phyloP scores from a whole-genome alignment of 108 stramenopile genomes.

The Discostella pseudostelligera region DNA sequence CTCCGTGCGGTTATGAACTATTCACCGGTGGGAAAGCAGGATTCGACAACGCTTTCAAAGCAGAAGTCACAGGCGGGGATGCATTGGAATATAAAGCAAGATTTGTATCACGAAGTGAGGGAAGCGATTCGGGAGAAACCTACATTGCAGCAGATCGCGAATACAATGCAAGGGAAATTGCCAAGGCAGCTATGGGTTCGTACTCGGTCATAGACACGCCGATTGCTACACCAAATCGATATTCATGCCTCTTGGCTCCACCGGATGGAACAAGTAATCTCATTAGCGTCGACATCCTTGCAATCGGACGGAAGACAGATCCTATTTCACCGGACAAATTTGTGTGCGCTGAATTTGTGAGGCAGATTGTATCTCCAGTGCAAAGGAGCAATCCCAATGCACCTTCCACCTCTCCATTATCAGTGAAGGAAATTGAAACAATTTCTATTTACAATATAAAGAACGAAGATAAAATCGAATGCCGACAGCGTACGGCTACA shows the following conservation, averaged over 20 bases:
- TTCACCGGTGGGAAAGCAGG: slow-evolving; percentile 73
- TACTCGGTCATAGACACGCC: slow-evolving; percentile 71
- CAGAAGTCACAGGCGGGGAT: slow-evolving; percentile 48
- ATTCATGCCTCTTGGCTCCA: slow-evolving; percentile 72
- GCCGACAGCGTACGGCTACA: slow-evolving; percentile 73
- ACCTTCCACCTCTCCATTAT: slow-evolving; percentile 24
- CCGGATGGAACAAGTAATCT: slow-evolving; percentile 37
- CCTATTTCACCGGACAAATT: slow-evolving; percentile 41
- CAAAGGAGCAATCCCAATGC: slow-evolving; percentile 17
- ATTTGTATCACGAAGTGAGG: slow-evolving; percentile 40
- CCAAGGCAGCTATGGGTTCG: slow-evolving; percentile 78
- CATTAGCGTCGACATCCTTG: slow-evolving; percentile 62
- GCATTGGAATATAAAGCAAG: slow-evolving; percentile 60
- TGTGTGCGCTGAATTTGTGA: slow-evolving; percentile 77
- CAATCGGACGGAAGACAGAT: slow-evolving; percentile 65
- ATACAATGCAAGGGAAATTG: slow-evolving; percentile 72
- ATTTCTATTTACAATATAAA: slow-evolving; percentile 61
- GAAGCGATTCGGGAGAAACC: slow-evolving; percentile 3
- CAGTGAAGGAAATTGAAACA: slow-evolving; percentile 84
- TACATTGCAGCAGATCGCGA: slow-evolving; percentile 78
- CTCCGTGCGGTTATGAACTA: slow-evolving; percentile 72
- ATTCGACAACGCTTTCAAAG: slow-evolving; percentile 37
- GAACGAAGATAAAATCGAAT: slow-evolving; percentile 44
- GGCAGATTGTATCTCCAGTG: slow-evolving; percentile 68
- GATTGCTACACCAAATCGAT: slow-evolving; percentile 73